Conservation (phyloP, 495 filamentous ascomycete species). For the Podospora sp. region DNA sequence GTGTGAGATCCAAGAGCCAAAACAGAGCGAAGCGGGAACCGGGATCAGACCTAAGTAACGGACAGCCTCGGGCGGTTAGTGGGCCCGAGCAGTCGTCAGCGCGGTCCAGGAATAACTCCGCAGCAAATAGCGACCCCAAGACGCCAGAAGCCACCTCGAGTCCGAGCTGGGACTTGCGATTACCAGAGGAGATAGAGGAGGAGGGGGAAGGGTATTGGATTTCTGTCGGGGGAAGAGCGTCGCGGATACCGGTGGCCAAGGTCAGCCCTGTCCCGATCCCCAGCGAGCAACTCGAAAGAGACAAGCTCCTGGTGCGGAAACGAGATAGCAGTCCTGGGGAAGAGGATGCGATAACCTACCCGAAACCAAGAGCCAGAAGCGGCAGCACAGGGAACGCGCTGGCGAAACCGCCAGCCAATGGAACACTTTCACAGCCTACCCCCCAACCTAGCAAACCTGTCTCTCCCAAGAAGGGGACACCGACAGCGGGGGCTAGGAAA, state of each 20-base stretch:
- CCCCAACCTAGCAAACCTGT: constrained; percentile 49
- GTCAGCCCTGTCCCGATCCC: constrained; percentile 77
- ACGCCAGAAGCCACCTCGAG: constrained; percentile 32
- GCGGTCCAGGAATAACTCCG: constrained; percentile 53
- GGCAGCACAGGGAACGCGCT: constrained; percentile 66
- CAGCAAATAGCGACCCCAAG: constrained; percentile 37
- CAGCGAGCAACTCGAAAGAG: constrained; percentile 67
- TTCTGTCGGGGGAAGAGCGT: constrained; percentile 50
- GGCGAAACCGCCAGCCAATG: constrained; percentile 52
- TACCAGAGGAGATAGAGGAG: constrained; percentile 77
- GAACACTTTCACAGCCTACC: constrained; percentile 19
- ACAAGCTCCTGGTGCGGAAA: constrained; percentile 67
- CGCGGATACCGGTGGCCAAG: constrained; percentile 83
- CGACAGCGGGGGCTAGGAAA: constrained; percentile 41
- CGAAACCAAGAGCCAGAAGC: constrained; percentile 69
- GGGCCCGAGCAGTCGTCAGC: constrained; percentile 30
- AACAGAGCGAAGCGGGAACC: constrained; percentile 54
- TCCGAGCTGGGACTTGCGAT: constrained; percentile 69
- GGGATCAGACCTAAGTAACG: constrained; percentile 35
- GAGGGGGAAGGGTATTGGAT: constrained; percentile 55
- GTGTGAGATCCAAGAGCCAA: constrained; percentile 45
- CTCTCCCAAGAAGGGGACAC: constrained; percentile 47
- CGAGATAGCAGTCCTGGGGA: constrained; percentile 61
- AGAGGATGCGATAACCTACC: constrained; percentile 58
- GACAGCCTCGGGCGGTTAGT: constrained; percentile 29